phyloP scores from a whole-genome alignment of 768 basidiomycete species.

The Pulveroboletus sp. region DNA sequence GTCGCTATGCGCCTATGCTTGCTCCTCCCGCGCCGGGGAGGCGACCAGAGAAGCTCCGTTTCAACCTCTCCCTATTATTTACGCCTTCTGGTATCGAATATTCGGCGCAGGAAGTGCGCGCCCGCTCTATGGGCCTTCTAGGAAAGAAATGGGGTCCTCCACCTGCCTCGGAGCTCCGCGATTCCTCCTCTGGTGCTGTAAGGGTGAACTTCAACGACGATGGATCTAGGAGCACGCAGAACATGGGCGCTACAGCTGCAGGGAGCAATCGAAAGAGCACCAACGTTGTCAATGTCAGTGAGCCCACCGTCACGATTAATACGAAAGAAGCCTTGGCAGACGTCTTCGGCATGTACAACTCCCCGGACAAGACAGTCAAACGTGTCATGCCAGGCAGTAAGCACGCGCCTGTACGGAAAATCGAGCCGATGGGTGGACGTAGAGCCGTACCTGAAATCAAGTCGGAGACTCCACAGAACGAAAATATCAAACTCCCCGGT shows the following conservation, averaged over 20 bases:
- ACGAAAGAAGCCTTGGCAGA: constrained; percentile 94
- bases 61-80: constrained; percentile 67
- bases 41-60: constrained; percentile 68
- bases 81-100: constrained; percentile 81
- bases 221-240: constrained; percentile 43
- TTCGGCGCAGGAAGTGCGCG: constrained; percentile 80
- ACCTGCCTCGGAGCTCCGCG: constrained; percentile 38
- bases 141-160: constrained; percentile 85
- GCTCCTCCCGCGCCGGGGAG: constrained; percentile 66
- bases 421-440: constrained; percentile 52
- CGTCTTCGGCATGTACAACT: constrained; percentile 96
- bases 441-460: constrained; percentile 19
- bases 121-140: constrained; percentile 76
- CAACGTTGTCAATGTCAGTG: constrained; percentile 41
- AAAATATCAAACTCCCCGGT: constrained; percentile 32
- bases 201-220: constrained; percentile 63
- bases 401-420: constrained; percentile 65
- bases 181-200: constrained; percentile 34
- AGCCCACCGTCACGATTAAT: constrained; percentile 93
- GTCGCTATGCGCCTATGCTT: constrained; percentile 70
- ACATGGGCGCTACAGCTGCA: constrained; percentile 30
- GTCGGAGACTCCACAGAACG: constrained; percentile 31
- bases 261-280: constrained; percentile 44
- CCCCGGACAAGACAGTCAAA: constrained; percentile 72
- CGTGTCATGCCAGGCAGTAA: constrained; percentile 60